Evolutionary conservation across 2,329 filamentous ascomycete genomes (phyloP), one percentile per base, ranked within the genome.

Genomic region (Fusarium mangiferae): DNA sequence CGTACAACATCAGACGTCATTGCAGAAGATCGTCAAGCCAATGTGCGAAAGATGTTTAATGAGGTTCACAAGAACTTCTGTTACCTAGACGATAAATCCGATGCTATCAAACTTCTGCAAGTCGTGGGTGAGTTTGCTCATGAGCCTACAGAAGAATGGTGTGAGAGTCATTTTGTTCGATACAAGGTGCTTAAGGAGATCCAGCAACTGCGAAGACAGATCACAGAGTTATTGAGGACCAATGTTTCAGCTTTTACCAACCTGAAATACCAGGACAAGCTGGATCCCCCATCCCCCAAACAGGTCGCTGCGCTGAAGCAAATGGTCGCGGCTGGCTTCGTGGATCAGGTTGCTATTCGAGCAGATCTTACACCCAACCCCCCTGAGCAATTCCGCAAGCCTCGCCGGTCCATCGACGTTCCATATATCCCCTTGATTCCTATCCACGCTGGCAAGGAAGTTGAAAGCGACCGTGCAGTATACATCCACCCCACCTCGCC

Each of bases 301-400:
- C 92, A 95, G 79, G 85, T 97, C 35, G 91, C 91, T 52, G 91
- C 94, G 2, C 86, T 99, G 35, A 97, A 97, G 81, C 94, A 98
- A 80, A 97, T 98, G 84, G 91, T 94, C 28, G 94, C 96, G 0
- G 93, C 94, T 0, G 96, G 96, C 2, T 98, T 98, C 84, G 91
- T 98, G 78, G 96, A 99, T 82, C 93, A 98, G 76, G 89, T 99
- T 45, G 96, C 96, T 51, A 95, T 98, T 76, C 93, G 96, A 68
- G 94, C 94, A 8, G 96, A 99, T 81, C 86, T 94, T n/a, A 88
- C 94, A 0, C 94, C 94, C 2, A 88, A 87, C 18, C 93, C 94
- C 2, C 91, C 92, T 2, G 90, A 92, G 70, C 83, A 88, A 60
- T 83, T 86, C 51, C 87, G 92, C 24, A 94, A 93, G 70, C 94